phyloP scores from a whole-genome alignment of 2,329 filamentous ascomycete species.

The Sclerotinia nivalis region DNA sequence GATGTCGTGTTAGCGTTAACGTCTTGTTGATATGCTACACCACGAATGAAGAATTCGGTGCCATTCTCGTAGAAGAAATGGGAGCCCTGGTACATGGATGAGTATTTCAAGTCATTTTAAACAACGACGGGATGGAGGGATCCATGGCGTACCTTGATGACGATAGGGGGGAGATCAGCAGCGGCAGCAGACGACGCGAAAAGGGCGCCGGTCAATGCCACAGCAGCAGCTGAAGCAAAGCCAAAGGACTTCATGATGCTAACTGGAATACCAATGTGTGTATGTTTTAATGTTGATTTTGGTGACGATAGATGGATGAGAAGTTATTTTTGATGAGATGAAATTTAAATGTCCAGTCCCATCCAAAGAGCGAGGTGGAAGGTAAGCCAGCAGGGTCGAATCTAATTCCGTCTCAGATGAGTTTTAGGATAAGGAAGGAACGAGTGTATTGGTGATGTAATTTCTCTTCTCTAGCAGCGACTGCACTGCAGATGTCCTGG shows the following conservation, averaged over 20 bases:
- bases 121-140: neutral
- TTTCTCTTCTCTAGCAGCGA: neutral
- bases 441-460: conserved; percentile 11
- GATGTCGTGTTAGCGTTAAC: conserved; percentile 54
- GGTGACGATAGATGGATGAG: conserved; percentile 10
- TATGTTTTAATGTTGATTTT: conserved; percentile 32
- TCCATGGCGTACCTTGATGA: conserved; percentile 44
- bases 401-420: neutral
- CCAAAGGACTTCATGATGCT: conserved; percentile 55
- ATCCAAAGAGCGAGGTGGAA: neutral
- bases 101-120: conserved; percentile 10
- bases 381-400: neutral
- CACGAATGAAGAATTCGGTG: conserved; percentile 88
- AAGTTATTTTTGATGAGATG: conserved; percentile 9
- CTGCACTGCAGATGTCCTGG: conserved; percentile 11
- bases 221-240: conserved; percentile 45
- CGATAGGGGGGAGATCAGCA: conserved; percentile 57
- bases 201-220: conserved; percentile 53
- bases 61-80: conserved; percentile 53
- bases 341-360: neutral
- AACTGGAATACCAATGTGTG: conserved; percentile 17
- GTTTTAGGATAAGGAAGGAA: conserved; percentile 15
- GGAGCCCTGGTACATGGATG: conserved; percentile 36
- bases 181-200: conserved; percentile 49
- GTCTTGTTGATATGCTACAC: conserved; percentile 93